Conservation (phyloP, 352 stramenopile species). For the Globisporangium recalcitrans region DNA sequence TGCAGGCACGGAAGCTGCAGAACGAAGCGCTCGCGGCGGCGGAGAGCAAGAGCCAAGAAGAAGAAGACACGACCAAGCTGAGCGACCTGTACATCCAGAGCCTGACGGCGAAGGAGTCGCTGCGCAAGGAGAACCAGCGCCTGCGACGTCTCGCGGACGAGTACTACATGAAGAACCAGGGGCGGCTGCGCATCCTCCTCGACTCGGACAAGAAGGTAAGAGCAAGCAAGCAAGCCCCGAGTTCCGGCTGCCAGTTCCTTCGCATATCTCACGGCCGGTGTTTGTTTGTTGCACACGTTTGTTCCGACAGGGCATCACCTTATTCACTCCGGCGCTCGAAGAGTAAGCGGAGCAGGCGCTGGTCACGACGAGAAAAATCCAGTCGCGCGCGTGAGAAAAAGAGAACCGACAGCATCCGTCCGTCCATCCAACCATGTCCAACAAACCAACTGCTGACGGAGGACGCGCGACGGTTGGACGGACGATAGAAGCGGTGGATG, state of each 20-base stretch:
- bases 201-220: slow-evolving; percentile 49
- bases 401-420: neutral
- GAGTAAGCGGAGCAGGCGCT: slow-evolving; percentile 1
- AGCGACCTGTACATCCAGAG: slow-evolving; percentile 39
- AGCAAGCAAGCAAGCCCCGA: neutral
- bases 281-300: slow-evolving; percentile 1
- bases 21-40: slow-evolving; percentile 21
- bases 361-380: slow-evolving; percentile 11
- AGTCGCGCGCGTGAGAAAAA: neutral
- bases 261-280: neutral
- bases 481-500: slow-evolving; percentile 2
- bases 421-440: neutral
- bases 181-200: slow-evolving; percentile 49
- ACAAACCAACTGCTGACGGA: neutral
- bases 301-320: slow-evolving; percentile 14
- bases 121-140: slow-evolving; percentile 61
- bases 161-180: slow-evolving; percentile 81
- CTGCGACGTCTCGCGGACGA: slow-evolving; percentile 58
- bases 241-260: neutral
- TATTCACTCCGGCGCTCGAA: slow-evolving; percentile 19
- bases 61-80: slow-evolving; percentile 20
- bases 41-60: slow-evolving; percentile 7
- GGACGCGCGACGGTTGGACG: neutral
- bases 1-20: slow-evolving; percentile 31
- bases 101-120: slow-evolving; percentile 43